A percentile compares a stretch with the other conserved stretches of the same genome.
These are phyloP conservation scores for Aspergillus sparsus DNA, from an alignment of 495 filamentous ascomycete species.

Conservation along the genomic window DNA sequence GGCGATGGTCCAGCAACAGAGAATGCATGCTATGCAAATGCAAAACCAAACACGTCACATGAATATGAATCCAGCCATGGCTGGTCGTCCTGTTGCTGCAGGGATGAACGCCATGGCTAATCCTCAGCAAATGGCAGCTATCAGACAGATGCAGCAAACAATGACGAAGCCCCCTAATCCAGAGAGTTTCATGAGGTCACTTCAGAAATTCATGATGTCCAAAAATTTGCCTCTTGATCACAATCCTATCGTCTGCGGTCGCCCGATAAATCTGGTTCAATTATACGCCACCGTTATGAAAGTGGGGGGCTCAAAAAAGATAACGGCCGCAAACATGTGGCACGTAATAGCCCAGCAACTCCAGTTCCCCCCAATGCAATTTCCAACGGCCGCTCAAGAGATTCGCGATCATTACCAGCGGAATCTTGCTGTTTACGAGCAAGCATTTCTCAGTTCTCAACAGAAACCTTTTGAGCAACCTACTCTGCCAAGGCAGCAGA, in stretches of 20 bases:
- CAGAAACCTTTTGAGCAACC: conserved; percentile 58
- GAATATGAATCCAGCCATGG: conserved; percentile 55
- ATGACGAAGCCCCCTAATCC: conserved; percentile 59
- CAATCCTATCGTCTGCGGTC: conserved; percentile 68
- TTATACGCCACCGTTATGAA: conserved; percentile 76
- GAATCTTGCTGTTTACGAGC: conserved; percentile 73
- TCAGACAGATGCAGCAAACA: conserved; percentile 63
- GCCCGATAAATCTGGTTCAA: conserved; percentile 67
- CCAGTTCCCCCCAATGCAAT: conserved; percentile 64
- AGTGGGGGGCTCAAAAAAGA: conserved; percentile 74
- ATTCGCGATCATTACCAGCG: conserved; percentile 71
- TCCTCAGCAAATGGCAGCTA: conserved; percentile 49
- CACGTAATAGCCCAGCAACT: conserved; percentile 65
- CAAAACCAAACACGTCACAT: conserved; percentile 65
- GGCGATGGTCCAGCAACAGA: conserved; percentile 52
- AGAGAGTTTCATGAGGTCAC: conserved; percentile 72
- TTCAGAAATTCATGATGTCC: conserved; percentile 70
- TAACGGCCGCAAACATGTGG: conserved; percentile 71
- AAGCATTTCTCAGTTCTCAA: conserved; percentile 63
- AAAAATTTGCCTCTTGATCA: conserved; percentile 67
- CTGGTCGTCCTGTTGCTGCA: conserved; percentile 40
- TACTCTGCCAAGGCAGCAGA: conserved; percentile 38
- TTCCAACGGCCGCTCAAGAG: conserved; percentile 65
- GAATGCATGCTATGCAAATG: conserved; percentile 58
- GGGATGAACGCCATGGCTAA: conserved; percentile 50